Conservation (phyloP, 2,329 filamentous ascomycete species). For the Dactylellina haptotyla region DNA sequence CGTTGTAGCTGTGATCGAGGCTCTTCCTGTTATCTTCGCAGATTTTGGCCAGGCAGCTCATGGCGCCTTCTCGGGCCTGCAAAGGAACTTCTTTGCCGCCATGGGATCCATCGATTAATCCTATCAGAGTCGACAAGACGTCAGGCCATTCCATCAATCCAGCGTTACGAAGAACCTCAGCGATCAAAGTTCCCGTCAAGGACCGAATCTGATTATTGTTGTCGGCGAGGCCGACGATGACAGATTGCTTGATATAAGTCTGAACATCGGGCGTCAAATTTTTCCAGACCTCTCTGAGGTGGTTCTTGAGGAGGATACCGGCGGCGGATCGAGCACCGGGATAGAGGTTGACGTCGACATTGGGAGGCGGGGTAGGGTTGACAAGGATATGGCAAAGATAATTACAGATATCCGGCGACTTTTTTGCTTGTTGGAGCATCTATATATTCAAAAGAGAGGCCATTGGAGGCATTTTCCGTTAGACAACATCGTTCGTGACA, state of each 20-base stretch:
- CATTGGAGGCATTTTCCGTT: constrained; percentile 54
- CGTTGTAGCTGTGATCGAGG: constrained; percentile 86
- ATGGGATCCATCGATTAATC: constrained; percentile 68
- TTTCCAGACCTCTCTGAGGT: constrained; percentile 79
- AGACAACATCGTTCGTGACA: constrained; percentile 48
- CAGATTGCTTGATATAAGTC: constrained; percentile 79
- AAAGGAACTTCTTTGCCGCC: constrained; percentile 70
- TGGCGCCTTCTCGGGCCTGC: constrained; percentile 88
- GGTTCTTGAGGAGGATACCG: constrained; percentile 95
- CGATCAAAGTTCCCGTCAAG: constrained; percentile 91
- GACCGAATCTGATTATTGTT: constrained; percentile 82
- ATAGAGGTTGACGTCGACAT: constrained; percentile 67
- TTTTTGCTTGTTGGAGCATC: constrained; percentile 92
- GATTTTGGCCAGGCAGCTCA: constrained; percentile 91
- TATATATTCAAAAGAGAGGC: constrained; percentile 61
- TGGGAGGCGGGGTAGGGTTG: constrained; percentile 68
- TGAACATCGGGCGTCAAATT: constrained; percentile 78
- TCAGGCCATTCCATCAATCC: constrained; percentile 92
- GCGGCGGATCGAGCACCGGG: constrained; percentile 81
- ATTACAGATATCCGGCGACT: constrained; percentile 93
- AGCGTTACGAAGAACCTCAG: constrained; percentile 84
- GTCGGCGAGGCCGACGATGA: constrained; percentile 83
- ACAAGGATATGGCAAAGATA: constrained; percentile 93
- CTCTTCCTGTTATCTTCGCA: constrained; percentile 94
- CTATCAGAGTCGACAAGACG: constrained; percentile 82